phyloP scores from a whole-genome alignment of 768 basidiomycete genomes.

The Pisolithus orientalis region DNA sequence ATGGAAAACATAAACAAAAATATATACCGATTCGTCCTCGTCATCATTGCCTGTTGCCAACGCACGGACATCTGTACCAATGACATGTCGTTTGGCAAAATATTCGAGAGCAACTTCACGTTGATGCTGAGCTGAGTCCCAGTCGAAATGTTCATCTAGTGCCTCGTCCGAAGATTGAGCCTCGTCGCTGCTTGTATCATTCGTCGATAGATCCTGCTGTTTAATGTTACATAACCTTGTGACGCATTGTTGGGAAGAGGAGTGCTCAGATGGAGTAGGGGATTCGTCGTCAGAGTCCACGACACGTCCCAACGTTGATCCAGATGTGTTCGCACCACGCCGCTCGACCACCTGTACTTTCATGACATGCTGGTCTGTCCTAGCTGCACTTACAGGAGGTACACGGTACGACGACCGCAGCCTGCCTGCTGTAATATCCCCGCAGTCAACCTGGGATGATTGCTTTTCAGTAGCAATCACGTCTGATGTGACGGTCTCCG shows the following conservation, averaged over 20 bases:
- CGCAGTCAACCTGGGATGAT: constrained; percentile 34
- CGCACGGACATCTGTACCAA: constrained; percentile 47
- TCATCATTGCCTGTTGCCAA: constrained; percentile 42
- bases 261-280: constrained; percentile 25
- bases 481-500: constrained; percentile 29
- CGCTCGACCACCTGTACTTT: constrained; percentile 68
- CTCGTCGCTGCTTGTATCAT: constrained; percentile 17
- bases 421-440: constrained; percentile 48
- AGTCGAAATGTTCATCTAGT: constrained; percentile 46
- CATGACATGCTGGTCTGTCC: constrained; percentile 45
- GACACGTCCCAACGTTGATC: constrained; percentile 2
- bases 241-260: constrained; percentile 25
- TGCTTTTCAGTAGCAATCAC: constrained; percentile 10
- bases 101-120: constrained; percentile 73
- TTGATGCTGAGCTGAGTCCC: constrained; percentile 60
- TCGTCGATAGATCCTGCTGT: constrained; percentile 13
- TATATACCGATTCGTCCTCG: constrained; percentile 40
- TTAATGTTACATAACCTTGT: constrained; percentile 20
- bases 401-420: constrained; percentile 36
- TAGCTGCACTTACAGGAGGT: constrained; percentile 25
- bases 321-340: constrained; percentile 18
- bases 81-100: constrained; percentile 49
- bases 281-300: constrained; percentile 72
- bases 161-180: constrained; percentile 33
- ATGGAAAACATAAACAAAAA: neutral